Conservation (phyloP, 2,329 filamentous ascomycete genomes). For the Aureobasidium sp. region DNA sequence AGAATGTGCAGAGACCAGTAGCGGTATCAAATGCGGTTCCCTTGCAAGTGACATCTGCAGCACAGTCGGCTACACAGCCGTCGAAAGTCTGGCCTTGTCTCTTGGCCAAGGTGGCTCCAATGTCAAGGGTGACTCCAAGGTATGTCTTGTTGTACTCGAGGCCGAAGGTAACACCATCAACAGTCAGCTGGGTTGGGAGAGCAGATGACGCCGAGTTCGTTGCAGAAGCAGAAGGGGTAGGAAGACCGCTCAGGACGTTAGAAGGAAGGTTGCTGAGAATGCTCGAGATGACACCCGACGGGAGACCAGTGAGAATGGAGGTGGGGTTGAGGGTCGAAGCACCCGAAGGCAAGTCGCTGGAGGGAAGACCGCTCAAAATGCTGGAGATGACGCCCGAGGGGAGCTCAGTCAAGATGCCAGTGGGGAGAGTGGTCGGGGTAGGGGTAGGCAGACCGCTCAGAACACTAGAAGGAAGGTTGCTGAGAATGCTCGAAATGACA, state of each 20-base stretch:
- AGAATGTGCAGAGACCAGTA: neutral
- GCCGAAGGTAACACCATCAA: neutral
- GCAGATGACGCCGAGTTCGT: neutral
- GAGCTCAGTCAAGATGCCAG: neutral
- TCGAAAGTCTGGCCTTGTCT: neutral
- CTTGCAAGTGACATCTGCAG: neutral
- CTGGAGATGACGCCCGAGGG: neutral
- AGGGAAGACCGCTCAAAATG: neutral
- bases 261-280: neutral
- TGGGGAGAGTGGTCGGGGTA: neutral
- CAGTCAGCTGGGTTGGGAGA: neutral
- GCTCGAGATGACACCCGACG: neutral
- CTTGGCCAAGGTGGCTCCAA: neutral
- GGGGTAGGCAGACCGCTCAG: neutral
- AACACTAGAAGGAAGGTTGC: neutral
- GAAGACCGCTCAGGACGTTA: neutral
- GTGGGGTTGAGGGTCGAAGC: neutral
- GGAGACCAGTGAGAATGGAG: neutral
- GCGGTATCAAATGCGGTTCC: neutral
- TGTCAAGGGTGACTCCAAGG: neutral
- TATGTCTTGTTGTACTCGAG: neutral
- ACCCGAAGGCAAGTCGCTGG: neutral
- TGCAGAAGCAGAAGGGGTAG: neutral
- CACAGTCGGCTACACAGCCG: neutral
- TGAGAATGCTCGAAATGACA: neutral